Base-by-base conservation (phyloP, 805 yeast species). In the Alloascoidea africana region DNA sequence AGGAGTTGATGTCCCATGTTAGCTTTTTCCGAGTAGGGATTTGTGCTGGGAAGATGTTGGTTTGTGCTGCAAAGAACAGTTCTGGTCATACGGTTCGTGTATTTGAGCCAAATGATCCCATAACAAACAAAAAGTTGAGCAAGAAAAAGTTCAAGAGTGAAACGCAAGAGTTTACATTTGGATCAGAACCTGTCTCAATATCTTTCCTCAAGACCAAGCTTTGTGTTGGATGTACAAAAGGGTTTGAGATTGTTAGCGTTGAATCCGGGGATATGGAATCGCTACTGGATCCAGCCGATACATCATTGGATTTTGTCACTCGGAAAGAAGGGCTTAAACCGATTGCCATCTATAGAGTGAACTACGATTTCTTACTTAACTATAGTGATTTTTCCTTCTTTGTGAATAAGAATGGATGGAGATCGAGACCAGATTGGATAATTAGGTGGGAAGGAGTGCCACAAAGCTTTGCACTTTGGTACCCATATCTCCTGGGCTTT, bases 391-490 rank as follows among this genome's bases (percentile, higher is more conserved):
- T 89, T 54, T 89, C 96, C 35, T 91, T 91, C 56, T 86, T 83
- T 58, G 93, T 91, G 47, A 87, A 91, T 51, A 70, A 81, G 41
- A 87, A 87, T 55, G 98, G 98, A 16, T 91, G 98, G 98, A 70
- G 96, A 47, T 79, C 93, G 14, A 74, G 87, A 44, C 84, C 91
- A 34, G 89, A 84, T 37, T 87, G 95, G 87, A 80, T 87, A 45
- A 79, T 91, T 38, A 76, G 81, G 52, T 91, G 98, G 98, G 97
- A 91, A 59, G 96, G 97, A 27, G 71, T 76, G 37, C 97, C 98
- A 4, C 91, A 81, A 51, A 75, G 78, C 43, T 85, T 91, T 55
- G 93, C 96, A 14, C 66, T 91, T 35, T 85, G 94, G 70, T 89
- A 87, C 59, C 98, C 98, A 3, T 89, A 86, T 52, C 63, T 91